Evolutionary conservation across 2,329 filamentous ascomycete species (phyloP).

Genomic region (Colletotrichum horii): DNA sequence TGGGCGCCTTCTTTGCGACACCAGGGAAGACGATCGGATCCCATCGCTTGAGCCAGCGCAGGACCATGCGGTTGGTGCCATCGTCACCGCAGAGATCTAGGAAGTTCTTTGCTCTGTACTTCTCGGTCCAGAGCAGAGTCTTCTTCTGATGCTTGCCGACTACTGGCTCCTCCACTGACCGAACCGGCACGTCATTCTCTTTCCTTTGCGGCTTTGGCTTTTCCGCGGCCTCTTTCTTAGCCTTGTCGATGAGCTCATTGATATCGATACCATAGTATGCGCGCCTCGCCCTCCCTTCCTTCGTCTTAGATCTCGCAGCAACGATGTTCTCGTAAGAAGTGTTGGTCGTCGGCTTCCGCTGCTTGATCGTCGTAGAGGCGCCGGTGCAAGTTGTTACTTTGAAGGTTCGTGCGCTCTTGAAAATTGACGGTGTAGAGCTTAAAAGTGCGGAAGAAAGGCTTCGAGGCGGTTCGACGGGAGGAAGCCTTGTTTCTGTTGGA

Average conservation of each 20-base stretch:
- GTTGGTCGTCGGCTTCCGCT: conserved; percentile 51
- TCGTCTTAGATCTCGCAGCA: conserved; percentile 69
- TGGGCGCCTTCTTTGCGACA: conserved; percentile 62
- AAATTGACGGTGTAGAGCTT: conserved; percentile 24
- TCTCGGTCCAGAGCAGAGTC: conserved; percentile 89
- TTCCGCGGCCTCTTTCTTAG: conserved; percentile 62
- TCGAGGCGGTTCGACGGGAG: neutral
- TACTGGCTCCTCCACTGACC: conserved; percentile 45
- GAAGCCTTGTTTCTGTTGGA: neutral
- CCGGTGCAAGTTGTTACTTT: conserved; percentile 63
- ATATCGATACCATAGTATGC: conserved; percentile 95
- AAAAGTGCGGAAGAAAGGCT: neutral
- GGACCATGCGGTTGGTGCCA: conserved; percentile 85
- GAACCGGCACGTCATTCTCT: conserved; percentile 37
- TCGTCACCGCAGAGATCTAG: conserved; percentile 95
- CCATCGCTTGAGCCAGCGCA: conserved; percentile 95
- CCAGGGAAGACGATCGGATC: conserved; percentile 91
- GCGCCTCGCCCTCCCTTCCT: conserved; percentile 71
- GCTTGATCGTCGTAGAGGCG: conserved; percentile 57
- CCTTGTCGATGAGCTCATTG: conserved; percentile 78
- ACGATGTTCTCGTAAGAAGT: conserved; percentile 71
- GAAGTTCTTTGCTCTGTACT: conserved; percentile 91
- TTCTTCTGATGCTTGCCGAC: conserved; percentile 46
- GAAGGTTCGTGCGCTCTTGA: conserved; percentile 31
- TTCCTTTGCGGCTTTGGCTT: conserved; percentile 25